A percentile compares a stretch with the other conserved stretches of the same genome.
Conservation (phyloP, 208 protist genomes). For the Leishmania tarentolae region DNA sequence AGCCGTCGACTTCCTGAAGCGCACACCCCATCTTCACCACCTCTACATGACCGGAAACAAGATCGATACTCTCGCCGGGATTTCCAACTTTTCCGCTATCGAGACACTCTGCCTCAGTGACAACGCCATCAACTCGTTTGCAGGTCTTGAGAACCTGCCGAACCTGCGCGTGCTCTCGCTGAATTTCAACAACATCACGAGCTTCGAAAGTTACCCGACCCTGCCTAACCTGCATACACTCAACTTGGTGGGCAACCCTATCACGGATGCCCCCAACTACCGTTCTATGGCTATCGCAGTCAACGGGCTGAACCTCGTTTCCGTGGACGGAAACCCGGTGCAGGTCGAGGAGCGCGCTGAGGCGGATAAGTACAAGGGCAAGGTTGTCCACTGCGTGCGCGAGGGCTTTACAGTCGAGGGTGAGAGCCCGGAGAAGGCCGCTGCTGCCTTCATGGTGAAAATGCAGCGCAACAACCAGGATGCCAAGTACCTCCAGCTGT, state of each 20-base stretch:
- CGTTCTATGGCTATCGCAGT: slow-evolving; percentile 92
- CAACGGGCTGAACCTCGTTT: slow-evolving; percentile 75
- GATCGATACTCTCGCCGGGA: slow-evolving; percentile 86
- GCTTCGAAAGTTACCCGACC: slow-evolving; percentile 83
- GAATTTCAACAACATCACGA: slow-evolving; percentile 93
- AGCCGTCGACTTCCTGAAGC: slow-evolving; percentile 82
- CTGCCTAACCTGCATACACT: slow-evolving; percentile 90
- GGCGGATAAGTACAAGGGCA: slow-evolving; percentile 88
- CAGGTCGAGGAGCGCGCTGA: slow-evolving; percentile 85
- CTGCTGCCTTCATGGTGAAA: slow-evolving; percentile 87
- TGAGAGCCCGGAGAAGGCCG: slow-evolving; percentile 79
- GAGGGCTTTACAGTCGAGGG: slow-evolving; percentile 91
- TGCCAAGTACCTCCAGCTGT: slow-evolving; percentile 78
- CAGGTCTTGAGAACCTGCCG: slow-evolving; percentile 84
- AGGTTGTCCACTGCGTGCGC: slow-evolving; percentile 89
- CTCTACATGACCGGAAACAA: slow-evolving; percentile 94
- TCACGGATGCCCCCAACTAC: slow-evolving; percentile 86
- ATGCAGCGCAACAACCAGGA: slow-evolving; percentile 73
- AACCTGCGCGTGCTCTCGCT: slow-evolving; percentile 91
- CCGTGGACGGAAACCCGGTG: slow-evolving; percentile 88
- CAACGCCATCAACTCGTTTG: slow-evolving; percentile 92
- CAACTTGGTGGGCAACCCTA: slow-evolving; percentile 91
- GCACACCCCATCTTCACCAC: slow-evolving; percentile 84
- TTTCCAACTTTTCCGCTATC: slow-evolving; percentile 76
- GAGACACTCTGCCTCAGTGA: slow-evolving; percentile 93